Conservation (phyloP, 129 eudicot species). For the Centrapalus pauciflorus region DNA sequence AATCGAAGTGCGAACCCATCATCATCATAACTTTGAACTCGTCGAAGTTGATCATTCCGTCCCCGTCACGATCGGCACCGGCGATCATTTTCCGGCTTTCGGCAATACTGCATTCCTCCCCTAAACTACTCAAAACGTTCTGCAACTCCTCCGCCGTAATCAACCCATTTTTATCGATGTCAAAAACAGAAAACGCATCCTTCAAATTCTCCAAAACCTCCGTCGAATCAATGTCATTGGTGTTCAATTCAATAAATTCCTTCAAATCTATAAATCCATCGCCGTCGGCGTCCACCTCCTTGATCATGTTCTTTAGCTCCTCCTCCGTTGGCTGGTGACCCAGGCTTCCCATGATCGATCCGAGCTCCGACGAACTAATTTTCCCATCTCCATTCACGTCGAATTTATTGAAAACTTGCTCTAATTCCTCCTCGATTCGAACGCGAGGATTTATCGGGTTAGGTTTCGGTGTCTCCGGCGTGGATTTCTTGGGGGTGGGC, state of each 20-base stretch:
- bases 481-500: background rate
- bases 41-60: conserved; percentile 56
- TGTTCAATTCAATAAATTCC: conserved; percentile 64
- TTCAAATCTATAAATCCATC: conserved; percentile 64
- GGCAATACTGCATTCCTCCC: conserved; percentile 48
- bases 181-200: conserved; percentile 61
- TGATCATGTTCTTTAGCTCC: conserved; percentile 42
- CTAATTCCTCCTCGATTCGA: conserved; percentile 58
- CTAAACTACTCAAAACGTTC: conserved; percentile 48
- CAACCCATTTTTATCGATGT: conserved; percentile 56
- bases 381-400: conserved; percentile 69
- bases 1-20: conserved; percentile 48
- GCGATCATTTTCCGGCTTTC: conserved; percentile 65
- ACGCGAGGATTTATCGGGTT: conserved; percentile 29
- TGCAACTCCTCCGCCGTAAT: conserved; percentile 67
- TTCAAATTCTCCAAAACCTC: conserved; percentile 53
- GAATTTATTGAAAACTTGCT: conserved; percentile 69
- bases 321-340: conserved; percentile 51
- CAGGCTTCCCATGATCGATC: conserved; percentile 64
- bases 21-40: conserved; percentile 88
- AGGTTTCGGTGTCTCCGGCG: conserved; percentile 7
- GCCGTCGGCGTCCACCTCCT: conserved; percentile 64
- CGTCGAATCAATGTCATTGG: conserved; percentile 51
- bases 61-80: conserved; percentile 61
- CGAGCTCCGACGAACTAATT: conserved; percentile 57